phyloP scores from a whole-genome alignment of 306 rosid genomes.

The Quercus wislizeni region DNA sequence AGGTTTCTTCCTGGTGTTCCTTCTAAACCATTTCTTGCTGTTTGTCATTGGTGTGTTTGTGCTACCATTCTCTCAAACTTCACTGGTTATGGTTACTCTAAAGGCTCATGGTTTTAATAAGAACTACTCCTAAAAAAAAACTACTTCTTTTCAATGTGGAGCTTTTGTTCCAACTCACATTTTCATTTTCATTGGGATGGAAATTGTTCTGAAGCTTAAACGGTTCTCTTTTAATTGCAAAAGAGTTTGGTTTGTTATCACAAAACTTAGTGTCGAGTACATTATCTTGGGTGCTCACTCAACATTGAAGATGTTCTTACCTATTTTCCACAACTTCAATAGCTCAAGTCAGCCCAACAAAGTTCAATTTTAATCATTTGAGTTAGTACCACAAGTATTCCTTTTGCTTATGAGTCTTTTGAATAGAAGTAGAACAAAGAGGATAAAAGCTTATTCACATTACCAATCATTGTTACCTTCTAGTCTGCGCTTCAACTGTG shows the following conservation, averaged over 20 bases:
- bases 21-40: slow-evolving; percentile 22
- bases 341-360: slow-evolving; percentile 8
- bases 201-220: slow-evolving; percentile 9
- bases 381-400: slow-evolving; percentile 18
- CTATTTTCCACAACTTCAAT: slow-evolving; percentile 11
- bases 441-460: slow-evolving; percentile 10
- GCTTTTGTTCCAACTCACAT: slow-evolving; percentile 4
- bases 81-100: slow-evolving; percentile 2
- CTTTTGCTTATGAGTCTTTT: neutral
- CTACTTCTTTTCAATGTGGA: slow-evolving; percentile 7
- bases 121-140: neutral
- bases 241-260: neutral
- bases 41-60: slow-evolving; percentile 12
- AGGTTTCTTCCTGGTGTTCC: slow-evolving; percentile 12
- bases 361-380: slow-evolving; percentile 9
- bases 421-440: slow-evolving; percentile 1
- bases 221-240: neutral
- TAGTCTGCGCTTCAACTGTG: neutral
- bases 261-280: neutral
- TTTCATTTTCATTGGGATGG: slow-evolving; percentile 15
- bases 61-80: slow-evolving; percentile 26
- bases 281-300: slow-evolving; percentile 1
- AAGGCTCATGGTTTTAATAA: slow-evolving; percentile 6
- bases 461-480: slow-evolving; percentile 7
- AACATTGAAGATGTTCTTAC: neutral